These are phyloP conservation scores for Phytopythium litorale DNA, from an alignment of 352 stramenopile species.

Conservation along the genomic window DNA sequence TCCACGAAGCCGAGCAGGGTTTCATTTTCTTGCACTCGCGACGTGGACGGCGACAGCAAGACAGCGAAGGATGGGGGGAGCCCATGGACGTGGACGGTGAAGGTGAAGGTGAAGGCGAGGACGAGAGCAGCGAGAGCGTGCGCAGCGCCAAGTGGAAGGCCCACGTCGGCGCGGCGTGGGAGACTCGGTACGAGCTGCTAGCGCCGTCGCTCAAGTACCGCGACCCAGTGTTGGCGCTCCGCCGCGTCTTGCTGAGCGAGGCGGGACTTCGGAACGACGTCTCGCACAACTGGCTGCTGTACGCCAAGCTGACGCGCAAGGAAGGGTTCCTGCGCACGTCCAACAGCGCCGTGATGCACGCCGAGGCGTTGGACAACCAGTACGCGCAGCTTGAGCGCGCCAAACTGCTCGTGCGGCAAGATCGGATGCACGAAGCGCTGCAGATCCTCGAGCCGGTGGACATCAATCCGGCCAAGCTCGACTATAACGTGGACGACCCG, in stretches of 20 bases:
- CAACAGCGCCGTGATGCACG: constrained; percentile 83
- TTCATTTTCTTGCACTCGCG: constrained; percentile 49
- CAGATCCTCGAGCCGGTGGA: constrained; percentile 80
- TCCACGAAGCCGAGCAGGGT: constrained; percentile 72
- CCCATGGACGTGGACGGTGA: constrained; percentile 10
- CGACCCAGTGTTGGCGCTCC: constrained; percentile 79
- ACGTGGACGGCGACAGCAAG: not conserved
- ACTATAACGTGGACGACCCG: constrained; percentile 71
- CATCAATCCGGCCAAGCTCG: constrained; percentile 69
- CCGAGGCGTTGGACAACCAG: constrained; percentile 67
- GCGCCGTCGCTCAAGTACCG: constrained; percentile 78
- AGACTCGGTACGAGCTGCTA: constrained; percentile 64
- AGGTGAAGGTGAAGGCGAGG: not conserved
- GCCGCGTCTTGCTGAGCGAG: constrained; percentile 71
- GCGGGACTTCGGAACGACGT: constrained; percentile 57
- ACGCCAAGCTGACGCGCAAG: constrained; percentile 81
- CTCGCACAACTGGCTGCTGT: constrained; percentile 79
- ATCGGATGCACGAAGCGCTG: constrained; percentile 82
- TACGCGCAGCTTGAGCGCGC: constrained; percentile 76
- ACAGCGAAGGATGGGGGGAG: not conserved
- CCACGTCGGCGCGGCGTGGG: constrained; percentile 52
- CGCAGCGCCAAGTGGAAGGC: constrained; percentile 43
- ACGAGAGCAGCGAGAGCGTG: constrained; percentile 1
- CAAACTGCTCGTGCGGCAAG: constrained; percentile 77
- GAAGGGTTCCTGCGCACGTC: constrained; percentile 80